Evolutionary conservation across 2,329 filamentous ascomycete species (phyloP).

Genomic region (Fusarium veterinarium): DNA sequence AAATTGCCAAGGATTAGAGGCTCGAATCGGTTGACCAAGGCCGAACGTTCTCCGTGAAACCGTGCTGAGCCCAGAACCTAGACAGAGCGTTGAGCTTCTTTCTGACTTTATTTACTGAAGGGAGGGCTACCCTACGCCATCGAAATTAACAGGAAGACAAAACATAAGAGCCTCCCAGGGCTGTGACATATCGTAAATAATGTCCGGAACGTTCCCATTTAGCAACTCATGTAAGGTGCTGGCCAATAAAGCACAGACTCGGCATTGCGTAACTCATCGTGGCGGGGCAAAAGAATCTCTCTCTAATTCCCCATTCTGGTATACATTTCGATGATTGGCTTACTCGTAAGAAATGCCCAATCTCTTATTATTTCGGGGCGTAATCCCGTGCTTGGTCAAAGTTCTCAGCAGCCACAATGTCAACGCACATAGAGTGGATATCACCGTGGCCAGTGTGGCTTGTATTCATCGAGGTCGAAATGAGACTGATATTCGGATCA

Average conservation of each 20-base stretch:
- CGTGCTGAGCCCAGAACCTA: not conserved
- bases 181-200: not conserved
- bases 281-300: conserved; percentile 18
- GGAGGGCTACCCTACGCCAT: not conserved
- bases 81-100: not conserved
- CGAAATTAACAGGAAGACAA: not conserved
- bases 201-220: not conserved
- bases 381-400: conserved; percentile 13
- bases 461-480: conserved; percentile 1
- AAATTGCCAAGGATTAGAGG: conserved; percentile 19
- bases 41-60: conserved; percentile 13
- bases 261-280: conserved; percentile 22
- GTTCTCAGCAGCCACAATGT: conserved; percentile 19
- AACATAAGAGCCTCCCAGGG: not conserved
- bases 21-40: not conserved
- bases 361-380: conserved; percentile 3
- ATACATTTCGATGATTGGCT: conserved; percentile 12
- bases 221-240: not conserved
- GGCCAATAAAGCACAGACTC: conserved; percentile 19
- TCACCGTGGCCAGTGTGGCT: conserved; percentile 10
- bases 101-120: not conserved
- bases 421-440: conserved; percentile 9
- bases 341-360: conserved; percentile 11
- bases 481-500: conserved; percentile 28
- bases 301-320: not conserved